These are phyloP conservation scores for Nidula niveotomentosa DNA, from an alignment of 1,284 basidiomycete species.

Conservation along the genomic window DNA sequence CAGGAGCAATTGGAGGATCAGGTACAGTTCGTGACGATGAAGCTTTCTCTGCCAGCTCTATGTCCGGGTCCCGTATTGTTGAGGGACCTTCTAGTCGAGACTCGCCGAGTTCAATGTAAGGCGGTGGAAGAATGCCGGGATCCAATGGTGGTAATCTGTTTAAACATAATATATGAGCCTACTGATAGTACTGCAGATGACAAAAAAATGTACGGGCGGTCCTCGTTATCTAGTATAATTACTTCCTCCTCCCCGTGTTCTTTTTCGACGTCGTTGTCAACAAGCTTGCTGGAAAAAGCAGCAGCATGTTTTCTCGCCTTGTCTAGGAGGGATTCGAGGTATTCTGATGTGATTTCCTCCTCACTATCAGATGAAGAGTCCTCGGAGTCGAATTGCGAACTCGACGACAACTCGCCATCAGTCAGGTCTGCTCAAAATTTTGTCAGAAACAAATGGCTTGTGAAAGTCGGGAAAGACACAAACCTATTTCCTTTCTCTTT, in stretches of 20 bases:
- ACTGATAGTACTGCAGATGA: neutral
- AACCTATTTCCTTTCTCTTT: constrained; percentile 47
- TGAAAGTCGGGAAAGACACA: neutral
- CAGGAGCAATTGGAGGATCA: constrained; percentile 53
- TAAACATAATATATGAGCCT: constrained; percentile 8
- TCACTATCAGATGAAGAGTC: constrained; percentile 36
- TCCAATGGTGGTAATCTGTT: constrained; percentile 69
- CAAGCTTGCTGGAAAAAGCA: constrained; percentile 17
- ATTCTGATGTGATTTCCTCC: constrained; percentile 53
- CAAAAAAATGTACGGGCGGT: constrained; percentile 29
- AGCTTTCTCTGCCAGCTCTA: constrained; percentile 47
- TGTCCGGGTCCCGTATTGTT: constrained; percentile 59
- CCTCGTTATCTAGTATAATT: constrained; percentile 38
- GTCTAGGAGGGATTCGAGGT: constrained; percentile 63
- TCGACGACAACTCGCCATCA: constrained; percentile 17
- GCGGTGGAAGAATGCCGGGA: constrained; percentile 55
- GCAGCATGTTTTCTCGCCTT: constrained; percentile 54
- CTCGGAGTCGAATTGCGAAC: constrained; percentile 30
- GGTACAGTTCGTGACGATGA: constrained; percentile 45
- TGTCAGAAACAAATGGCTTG: neutral
- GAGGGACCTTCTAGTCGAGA: constrained; percentile 41
- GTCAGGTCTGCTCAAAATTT: constrained; percentile 9
- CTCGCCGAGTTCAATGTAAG: constrained; percentile 59
- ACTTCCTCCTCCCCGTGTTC: constrained; percentile 40
- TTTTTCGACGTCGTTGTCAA: constrained; percentile 10